Percentiles rank a stretch among this genome's conserved stretches.
phyloP scores from a whole-genome alignment of 2,329 filamentous ascomycete species.

The Botrytis sinoallii region DNA sequence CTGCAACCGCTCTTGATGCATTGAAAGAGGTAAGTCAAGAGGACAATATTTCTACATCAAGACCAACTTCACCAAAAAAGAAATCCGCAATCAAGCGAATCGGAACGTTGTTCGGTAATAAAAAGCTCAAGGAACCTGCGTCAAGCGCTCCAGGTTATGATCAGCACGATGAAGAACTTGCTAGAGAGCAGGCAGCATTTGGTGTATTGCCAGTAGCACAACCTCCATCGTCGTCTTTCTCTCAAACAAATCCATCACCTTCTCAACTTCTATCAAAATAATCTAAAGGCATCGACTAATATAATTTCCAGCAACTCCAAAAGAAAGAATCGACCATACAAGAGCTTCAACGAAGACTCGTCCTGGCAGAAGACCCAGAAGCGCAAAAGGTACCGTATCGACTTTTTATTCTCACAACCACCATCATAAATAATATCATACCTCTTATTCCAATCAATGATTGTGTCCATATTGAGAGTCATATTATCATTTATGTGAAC shows the following conservation, averaged over 20 bases:
- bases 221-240: background rate
- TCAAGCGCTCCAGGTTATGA: background rate
- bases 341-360: conserved; percentile 34
- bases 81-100: conserved; percentile 7
- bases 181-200: conserved; percentile 8
- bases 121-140: background rate
- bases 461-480: conserved; percentile 5
- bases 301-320: conserved; percentile 30
- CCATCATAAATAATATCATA: conserved; percentile 10
- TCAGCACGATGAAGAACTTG: conserved; percentile 8
- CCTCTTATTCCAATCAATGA: conserved; percentile 15
- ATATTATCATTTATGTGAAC: conserved; percentile 15
- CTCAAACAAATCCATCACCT: conserved; percentile 8
- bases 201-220: conserved; percentile 18
- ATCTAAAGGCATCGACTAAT: conserved; percentile 27
- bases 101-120: background rate
- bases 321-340: conserved; percentile 32
- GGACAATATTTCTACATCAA: conserved; percentile 6
- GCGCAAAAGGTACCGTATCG: conserved; percentile 35
- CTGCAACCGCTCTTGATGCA: conserved; percentile 45
- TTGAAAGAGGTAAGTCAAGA: conserved; percentile 54
- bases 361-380: conserved; percentile 31
- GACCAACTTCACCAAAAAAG: conserved; percentile 12
- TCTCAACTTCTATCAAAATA: background rate
- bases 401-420: conserved; percentile 22